These are phyloP conservation scores for Botryotinia convoluta DNA, from an alignment of 2,329 filamentous ascomycete species.

Conservation along the genomic window DNA sequence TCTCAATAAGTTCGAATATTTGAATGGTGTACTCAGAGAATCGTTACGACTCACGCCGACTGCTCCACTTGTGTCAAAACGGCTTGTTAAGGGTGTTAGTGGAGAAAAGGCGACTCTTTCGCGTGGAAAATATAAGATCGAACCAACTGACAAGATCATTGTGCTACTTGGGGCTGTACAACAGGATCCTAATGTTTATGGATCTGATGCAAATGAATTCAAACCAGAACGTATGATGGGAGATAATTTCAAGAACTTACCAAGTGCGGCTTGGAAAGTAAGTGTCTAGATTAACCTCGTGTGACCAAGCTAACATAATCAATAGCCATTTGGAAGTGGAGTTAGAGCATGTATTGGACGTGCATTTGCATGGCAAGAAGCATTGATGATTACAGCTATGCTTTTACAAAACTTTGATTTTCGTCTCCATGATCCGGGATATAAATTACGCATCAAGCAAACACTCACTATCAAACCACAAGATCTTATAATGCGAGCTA, in stretches of 20 bases:
- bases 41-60: constrained; percentile 61
- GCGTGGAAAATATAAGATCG: constrained; percentile 29
- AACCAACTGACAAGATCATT: constrained; percentile 51
- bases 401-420: constrained; percentile 72
- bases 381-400: constrained; percentile 58
- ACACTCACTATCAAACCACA: constrained; percentile 62
- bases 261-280: constrained; percentile 44
- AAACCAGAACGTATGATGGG: constrained; percentile 71
- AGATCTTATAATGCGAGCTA: constrained; percentile 60
- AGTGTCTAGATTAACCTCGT: background rate
- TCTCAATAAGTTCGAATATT: constrained; percentile 57
- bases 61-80: constrained; percentile 55
- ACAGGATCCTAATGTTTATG: constrained; percentile 61
- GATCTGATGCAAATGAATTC: constrained; percentile 63
- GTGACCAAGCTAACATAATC: constrained; percentile 39
- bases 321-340: constrained; percentile 74
- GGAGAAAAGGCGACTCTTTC: constrained; percentile 41
- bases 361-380: constrained; percentile 73
- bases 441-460: constrained; percentile 52
- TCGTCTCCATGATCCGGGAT: constrained; percentile 57
- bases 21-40: constrained; percentile 64
- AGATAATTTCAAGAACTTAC: constrained; percentile 63
- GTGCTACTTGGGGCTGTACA: constrained; percentile 55
- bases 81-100: constrained; percentile 40
- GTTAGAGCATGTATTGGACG: constrained; percentile 69